phyloP scores from a whole-genome alignment of 257 asterid species.

The Solanum sparsipilum region DNA sequence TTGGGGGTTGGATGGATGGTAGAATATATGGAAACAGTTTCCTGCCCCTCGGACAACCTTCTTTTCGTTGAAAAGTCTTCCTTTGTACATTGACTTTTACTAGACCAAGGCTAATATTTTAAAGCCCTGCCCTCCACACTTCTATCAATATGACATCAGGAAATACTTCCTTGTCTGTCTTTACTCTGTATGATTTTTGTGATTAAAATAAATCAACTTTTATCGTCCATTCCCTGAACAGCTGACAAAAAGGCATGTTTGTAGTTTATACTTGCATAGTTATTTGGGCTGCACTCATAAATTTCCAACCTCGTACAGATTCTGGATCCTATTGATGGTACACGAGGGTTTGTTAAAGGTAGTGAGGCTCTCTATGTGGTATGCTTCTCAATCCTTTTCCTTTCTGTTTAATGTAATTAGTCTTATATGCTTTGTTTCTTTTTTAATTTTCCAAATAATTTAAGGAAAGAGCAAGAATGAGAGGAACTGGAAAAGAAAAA shows the following conservation, averaged over 20 bases:
- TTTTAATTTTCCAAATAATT: neutral
- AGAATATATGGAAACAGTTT: neutral
- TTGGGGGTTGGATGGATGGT: neutral
- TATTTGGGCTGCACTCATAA: neutral
- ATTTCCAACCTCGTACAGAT: conserved; percentile 35
- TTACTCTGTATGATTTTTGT: neutral
- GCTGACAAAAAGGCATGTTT: neutral
- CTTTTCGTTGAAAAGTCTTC: neutral
- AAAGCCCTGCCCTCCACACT: neutral
- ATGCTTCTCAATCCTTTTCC: conserved; percentile 22
- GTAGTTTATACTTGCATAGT: neutral
- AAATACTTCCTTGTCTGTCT: neutral
- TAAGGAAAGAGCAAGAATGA: neutral
- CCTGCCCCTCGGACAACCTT: neutral
- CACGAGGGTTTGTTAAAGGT: conserved; percentile 92
- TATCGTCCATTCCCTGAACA: neutral
- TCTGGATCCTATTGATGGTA: conserved; percentile 97
- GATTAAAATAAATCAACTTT: neutral
- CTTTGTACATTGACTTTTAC: neutral
- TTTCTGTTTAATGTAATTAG: neutral
- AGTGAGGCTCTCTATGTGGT: conserved; percentile 89
- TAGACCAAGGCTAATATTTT: neutral
- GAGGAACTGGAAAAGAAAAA: neutral
- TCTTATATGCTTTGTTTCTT: conserved; percentile 1
- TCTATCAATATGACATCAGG: neutral